Evolutionary conservation across 345 rosid species (phyloP).

Genomic region (Dipteronia sinensis): DNA sequence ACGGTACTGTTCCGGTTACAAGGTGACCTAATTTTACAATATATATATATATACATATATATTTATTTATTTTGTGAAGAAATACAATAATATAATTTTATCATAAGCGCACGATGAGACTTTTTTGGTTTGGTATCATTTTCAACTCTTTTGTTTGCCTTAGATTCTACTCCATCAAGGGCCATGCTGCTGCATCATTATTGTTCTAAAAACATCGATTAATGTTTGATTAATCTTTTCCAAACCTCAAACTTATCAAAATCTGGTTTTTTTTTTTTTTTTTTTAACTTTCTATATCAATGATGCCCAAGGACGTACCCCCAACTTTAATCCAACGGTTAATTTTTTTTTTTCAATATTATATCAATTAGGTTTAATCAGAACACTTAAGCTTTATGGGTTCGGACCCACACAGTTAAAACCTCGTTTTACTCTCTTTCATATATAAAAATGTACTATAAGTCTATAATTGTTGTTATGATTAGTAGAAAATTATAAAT

Average conservation of each 20-base stretch:
- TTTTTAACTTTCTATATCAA: background rate
- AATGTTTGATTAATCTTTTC: background rate
- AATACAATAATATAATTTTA: background rate
- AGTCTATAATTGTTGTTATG: too few species aligned
- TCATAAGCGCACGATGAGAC: background rate
- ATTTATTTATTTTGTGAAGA: too few species aligned
- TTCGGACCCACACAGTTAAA: slow-evolving; percentile 11
- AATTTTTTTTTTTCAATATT: too few species aligned
- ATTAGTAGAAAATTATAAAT: too few species aligned
- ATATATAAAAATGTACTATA: too few species aligned
- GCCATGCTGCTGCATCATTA: background rate
- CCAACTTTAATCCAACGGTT: background rate
- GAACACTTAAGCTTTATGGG: background rate
- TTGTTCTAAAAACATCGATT: background rate
- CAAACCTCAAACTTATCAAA: slow-evolving; percentile 35
- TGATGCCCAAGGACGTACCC: background rate
- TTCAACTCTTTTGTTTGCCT: slow-evolving; percentile 30
- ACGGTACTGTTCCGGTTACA: background rate
- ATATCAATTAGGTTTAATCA: background rate
- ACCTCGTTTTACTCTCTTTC: slow-evolving; percentile 5
- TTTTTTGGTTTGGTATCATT: slow-evolving; percentile 25
- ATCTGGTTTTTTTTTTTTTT: background rate
- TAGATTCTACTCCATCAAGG: slow-evolving; percentile 32
- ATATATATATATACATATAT: too few species aligned
- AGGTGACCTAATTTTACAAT: background rate